These are phyloP conservation scores for Aspergillus hiratsukae DNA, from an alignment of 2,329 filamentous ascomycete species.

Conservation along the genomic window DNA sequence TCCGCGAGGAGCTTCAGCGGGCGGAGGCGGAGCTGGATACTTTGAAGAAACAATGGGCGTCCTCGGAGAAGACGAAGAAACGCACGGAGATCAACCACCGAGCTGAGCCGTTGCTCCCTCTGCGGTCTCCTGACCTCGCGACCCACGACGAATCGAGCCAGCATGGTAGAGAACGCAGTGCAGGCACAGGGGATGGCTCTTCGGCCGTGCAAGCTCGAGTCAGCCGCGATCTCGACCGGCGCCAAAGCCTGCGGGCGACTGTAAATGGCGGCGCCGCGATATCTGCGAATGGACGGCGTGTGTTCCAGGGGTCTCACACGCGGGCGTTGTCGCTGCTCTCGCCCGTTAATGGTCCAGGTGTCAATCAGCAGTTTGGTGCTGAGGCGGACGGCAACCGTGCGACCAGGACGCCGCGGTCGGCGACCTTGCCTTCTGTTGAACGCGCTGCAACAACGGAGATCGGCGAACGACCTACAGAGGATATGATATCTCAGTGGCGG, in stretches of 20 bases:
- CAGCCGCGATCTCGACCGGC: constrained; percentile 64
- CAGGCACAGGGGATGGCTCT: constrained; percentile 22
- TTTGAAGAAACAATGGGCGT: constrained; percentile 80
- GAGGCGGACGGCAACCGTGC: constrained; percentile 23
- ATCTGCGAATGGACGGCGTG: constrained; percentile 49
- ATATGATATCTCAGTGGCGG: constrained; percentile 37
- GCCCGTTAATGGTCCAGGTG: constrained; percentile 36
- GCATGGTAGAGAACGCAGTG: constrained; percentile 25
- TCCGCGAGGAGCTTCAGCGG: constrained; percentile 80
- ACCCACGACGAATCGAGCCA: constrained; percentile 9
- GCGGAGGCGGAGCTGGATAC: constrained; percentile 72
- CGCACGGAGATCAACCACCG: constrained; percentile 60
- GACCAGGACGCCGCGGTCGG: constrained; percentile 36
- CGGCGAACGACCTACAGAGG: constrained; percentile 26
- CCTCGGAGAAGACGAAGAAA: constrained; percentile 72
- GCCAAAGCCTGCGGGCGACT: constrained; percentile 60
- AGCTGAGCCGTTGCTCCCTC: constrained; percentile 55
- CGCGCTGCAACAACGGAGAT: constrained; percentile 22
- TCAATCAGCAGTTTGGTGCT: constrained; percentile 12
- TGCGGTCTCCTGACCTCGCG: constrained; percentile 39
- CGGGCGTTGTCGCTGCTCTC: constrained; percentile 77
- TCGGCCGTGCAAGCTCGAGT: constrained; percentile 28
- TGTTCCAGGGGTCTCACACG: constrained; percentile 64
- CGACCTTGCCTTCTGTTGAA: constrained; percentile 39
- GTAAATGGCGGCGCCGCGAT: constrained; percentile 30